Base-by-base conservation (phyloP, 495 filamentous ascomycete species). In the Xylaria cubensis region DNA sequence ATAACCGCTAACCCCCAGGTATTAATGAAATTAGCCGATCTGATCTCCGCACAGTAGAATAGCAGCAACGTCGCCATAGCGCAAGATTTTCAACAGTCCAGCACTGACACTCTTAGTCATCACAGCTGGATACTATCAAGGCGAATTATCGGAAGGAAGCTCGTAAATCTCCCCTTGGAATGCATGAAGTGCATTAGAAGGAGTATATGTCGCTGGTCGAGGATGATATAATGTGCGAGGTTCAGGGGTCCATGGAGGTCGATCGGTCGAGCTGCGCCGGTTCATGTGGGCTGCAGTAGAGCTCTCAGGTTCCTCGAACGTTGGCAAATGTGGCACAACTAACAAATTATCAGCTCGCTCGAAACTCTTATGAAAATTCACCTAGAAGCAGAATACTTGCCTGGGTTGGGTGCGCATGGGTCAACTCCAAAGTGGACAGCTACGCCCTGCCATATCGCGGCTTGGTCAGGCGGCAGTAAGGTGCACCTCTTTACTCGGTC, bases 381-480 rank as follows among this genome's bases (percentile, higher is more conserved):
- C 12, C 10, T 0, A 0, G 19, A 9, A 15, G 1, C 1, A 44
- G 36, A 15, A 15, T 42, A 50, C 70, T 61, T 34, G 44, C 70
- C 42, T 29, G 51, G 34, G 17, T 39, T 44, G 24, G 64, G 53
- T n/a, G 71, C 64, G 41, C 71, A 72, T 3, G 71, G 71, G 34
- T 72, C 71, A 15, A 67, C 56, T 19, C 64, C 71, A 34, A 68
- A 72, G n/a, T 67, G 24, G 9, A 72, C 64, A 26, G 55, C 68
- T 12, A 72, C 71, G 24, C 24, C 0, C 41, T 68, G 51, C 64
- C 71, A 72, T 0, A 34, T 24, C 12, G 4, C 2, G 1, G 26
- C 6, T 10, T 9, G 3, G 12, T 17, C 15, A 10, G 12, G 17
- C 50, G 24, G 5, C 15, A 26, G 0, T 8, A 19, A 6, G 34